Conservation (phyloP, 495 filamentous ascomycete species). For the Podospora sp. region DNA sequence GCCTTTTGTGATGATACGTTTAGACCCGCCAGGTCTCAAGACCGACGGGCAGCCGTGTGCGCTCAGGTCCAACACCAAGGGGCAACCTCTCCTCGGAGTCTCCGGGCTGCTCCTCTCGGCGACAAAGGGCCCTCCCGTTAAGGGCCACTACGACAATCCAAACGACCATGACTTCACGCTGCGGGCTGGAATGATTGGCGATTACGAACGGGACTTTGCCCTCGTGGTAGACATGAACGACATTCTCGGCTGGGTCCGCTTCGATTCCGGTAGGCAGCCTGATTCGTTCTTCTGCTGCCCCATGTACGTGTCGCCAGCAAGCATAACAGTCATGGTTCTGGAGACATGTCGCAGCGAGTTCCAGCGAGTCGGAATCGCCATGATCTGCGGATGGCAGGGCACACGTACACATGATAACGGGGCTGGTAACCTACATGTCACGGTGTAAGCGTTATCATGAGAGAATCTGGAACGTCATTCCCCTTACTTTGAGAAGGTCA, state of each 20-base stretch:
- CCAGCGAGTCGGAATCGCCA: constrained; percentile 2
- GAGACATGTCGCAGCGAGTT: background rate
- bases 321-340: background rate
- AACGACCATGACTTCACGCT: background rate
- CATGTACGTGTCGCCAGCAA: constrained; percentile 1
- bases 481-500: too few species aligned
- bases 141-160: background rate
- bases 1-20: constrained; percentile 1
- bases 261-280: constrained; percentile 4
- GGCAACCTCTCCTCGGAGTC: background rate
- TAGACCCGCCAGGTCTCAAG: constrained; percentile 6
- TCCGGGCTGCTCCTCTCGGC: background rate
- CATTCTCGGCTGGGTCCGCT: constrained; percentile 10
- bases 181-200: constrained; percentile 4
- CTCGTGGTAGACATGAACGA: constrained; percentile 1
- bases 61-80: background rate
- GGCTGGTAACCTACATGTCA: too few species aligned
- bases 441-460: too few species aligned
- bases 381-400: constrained; percentile 8
- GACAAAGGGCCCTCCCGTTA: background rate
- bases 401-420: too few species aligned
- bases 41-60: constrained; percentile 1
- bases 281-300: constrained; percentile 6
- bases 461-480: too few species aligned
- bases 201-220: constrained; percentile 8